phyloP scores from a whole-genome alignment of 768 basidiomycete species.

The Phaeotremella fagi region DNA sequence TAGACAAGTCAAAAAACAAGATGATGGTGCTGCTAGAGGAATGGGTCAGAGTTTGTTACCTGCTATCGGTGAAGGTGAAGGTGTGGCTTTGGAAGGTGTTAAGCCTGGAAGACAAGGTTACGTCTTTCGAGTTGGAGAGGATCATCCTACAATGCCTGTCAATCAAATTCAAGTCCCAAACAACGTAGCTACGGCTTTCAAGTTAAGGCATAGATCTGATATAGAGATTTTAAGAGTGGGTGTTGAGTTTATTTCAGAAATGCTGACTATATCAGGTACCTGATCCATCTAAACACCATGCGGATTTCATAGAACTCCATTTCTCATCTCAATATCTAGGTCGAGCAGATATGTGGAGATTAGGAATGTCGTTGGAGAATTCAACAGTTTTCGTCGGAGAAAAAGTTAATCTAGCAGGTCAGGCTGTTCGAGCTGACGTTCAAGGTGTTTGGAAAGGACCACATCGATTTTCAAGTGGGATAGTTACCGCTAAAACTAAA shows the following conservation, averaged over 20 bases:
- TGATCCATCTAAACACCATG: constrained; percentile 53
- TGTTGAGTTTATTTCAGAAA: not conserved
- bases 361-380: constrained; percentile 73
- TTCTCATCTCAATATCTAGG: constrained; percentile 96
- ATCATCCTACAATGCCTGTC: constrained; percentile 24
- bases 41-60: constrained; percentile 61
- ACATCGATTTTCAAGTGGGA: constrained; percentile 60
- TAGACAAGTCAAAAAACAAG: constrained; percentile 1
- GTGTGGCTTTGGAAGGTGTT: constrained; percentile 23
- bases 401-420: constrained; percentile 77
- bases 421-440: constrained; percentile 70
- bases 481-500: constrained; percentile 76
- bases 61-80: constrained; percentile 52
- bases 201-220: constrained; percentile 31
- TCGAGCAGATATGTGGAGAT: constrained; percentile 93
- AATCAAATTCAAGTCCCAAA: constrained; percentile 40
- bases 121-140: constrained; percentile 33
- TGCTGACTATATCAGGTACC: constrained; percentile 40
- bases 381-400: constrained; percentile 79
- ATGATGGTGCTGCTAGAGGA: not conserved
- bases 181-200: constrained; percentile 35
- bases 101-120: constrained; percentile 33
- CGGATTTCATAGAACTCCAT: constrained; percentile 65
- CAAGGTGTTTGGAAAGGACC: constrained; percentile 69
- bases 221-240: constrained; percentile 31